A percentile compares a stretch with the other conserved stretches of the same genome.
These are phyloP conservation scores for Linnemannia exigua DNA, from an alignment of 192 early-diverging fungal species.

Conservation along the genomic window DNA sequence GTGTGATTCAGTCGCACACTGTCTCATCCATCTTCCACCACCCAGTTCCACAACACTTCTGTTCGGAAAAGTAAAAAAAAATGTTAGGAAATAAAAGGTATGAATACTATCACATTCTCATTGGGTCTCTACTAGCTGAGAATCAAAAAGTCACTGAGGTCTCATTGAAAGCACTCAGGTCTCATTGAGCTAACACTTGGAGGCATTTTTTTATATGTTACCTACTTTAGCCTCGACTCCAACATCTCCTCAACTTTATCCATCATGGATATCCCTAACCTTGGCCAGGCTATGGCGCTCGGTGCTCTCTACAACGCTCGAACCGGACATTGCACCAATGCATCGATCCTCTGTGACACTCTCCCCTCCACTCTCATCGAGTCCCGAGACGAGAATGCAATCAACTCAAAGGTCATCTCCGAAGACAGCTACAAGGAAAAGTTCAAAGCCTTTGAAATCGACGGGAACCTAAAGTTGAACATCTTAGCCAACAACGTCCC, in stretches of 20 bases:
- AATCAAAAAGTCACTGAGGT: neutral
- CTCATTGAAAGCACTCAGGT: no score
- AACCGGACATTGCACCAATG: conserved; percentile 17
- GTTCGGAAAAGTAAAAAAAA: neutral
- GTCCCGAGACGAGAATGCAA: conserved; percentile 12
- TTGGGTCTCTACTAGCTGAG: neutral
- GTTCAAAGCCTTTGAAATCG: conserved; percentile 17
- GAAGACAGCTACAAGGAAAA: conserved; percentile 20
- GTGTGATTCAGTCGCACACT: conserved; percentile 2
- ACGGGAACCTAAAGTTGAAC: conserved; percentile 9
- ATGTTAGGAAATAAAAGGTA: conserved; percentile 7
- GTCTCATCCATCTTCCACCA: neutral
- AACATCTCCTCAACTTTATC: conserved; percentile 14
- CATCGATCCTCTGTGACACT: neutral
- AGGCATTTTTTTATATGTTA: neutral
- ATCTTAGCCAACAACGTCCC: conserved; percentile 5
- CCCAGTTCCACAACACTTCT: conserved; percentile 1
- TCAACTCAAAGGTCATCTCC: conserved; percentile 19
- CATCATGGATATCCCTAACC: conserved; percentile 18
- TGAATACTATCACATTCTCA: neutral
- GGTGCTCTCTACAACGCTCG: conserved; percentile 13
- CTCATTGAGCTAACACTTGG: conserved; percentile 9
- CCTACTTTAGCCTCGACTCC: neutral
- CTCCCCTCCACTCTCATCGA: conserved; percentile 7
- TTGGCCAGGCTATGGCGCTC: conserved; percentile 24